phyloP scores from a whole-genome alignment of 192 early-diverging fungal species.

The Coemansia sp. region DNA sequence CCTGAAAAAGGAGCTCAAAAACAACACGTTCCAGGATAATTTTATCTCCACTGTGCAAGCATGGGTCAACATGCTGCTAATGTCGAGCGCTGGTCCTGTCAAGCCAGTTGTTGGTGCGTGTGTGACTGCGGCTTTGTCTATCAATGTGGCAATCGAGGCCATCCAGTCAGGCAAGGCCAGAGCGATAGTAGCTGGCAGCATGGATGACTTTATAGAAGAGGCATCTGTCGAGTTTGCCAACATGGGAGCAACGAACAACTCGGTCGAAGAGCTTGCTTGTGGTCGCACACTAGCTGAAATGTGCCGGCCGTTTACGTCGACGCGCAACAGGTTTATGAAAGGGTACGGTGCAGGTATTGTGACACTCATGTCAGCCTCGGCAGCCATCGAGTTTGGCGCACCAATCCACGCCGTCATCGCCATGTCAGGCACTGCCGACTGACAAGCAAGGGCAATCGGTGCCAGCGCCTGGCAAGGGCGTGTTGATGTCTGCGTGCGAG shows the following conservation, averaged over 20 bases:
- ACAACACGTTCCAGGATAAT: slow-evolving; percentile 84
- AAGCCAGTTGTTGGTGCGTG: slow-evolving; percentile 78
- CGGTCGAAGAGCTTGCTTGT: slow-evolving; percentile 76
- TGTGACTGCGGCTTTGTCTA: slow-evolving; percentile 86
- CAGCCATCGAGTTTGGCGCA: slow-evolving; percentile 88
- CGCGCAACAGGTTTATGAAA: slow-evolving; percentile 90
- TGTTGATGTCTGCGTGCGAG: slow-evolving; percentile 87
- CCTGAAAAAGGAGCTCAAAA: slow-evolving; percentile 75
- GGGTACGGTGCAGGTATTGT: slow-evolving; percentile 85
- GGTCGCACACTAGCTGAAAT: slow-evolving; percentile 85
- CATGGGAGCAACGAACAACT: slow-evolving; percentile 94
- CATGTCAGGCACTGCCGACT: slow-evolving; percentile 80
- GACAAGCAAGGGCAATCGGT: slow-evolving; percentile 94
- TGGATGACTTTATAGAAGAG: slow-evolving; percentile 86
- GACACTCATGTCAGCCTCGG: slow-evolving; percentile 82
- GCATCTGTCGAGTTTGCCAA: slow-evolving; percentile 88
- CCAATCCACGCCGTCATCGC: slow-evolving; percentile 91
- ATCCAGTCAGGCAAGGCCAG: slow-evolving; percentile 88
- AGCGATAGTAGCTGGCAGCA: slow-evolving; percentile 87
- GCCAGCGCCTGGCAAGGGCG: slow-evolving; percentile 92
- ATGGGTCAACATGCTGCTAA: slow-evolving; percentile 93
- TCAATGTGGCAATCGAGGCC: slow-evolving; percentile 86
- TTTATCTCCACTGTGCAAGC: slow-evolving; percentile 96
- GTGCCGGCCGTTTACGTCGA: slow-evolving; percentile 85
- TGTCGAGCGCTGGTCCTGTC: slow-evolving; percentile 90